Evolutionary conservation across 345 rosid species (phyloP).

Genomic region (Citrus unshiu): DNA sequence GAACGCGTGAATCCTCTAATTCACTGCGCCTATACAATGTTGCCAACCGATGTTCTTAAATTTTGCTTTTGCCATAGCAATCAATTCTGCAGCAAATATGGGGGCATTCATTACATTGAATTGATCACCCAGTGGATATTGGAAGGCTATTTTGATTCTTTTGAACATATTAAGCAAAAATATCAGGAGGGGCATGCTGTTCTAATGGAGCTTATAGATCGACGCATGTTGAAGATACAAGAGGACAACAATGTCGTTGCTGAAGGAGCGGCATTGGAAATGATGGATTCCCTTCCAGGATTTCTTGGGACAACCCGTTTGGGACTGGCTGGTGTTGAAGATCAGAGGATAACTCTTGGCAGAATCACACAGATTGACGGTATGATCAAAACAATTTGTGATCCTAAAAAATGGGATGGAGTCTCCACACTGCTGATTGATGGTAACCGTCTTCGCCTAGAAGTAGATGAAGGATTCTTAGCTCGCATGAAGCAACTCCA

Average conservation of each 20-base stretch:
- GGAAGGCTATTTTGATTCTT: slow-evolving; percentile 55
- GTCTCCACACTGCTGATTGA: slow-evolving; percentile 40
- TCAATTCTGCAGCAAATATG: slow-evolving; percentile 29
- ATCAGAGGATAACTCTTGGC: slow-evolving; percentile 27
- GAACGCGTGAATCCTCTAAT: slow-evolving; percentile 9
- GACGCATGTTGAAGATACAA: slow-evolving; percentile 43
- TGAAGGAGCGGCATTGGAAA: slow-evolving; percentile 27
- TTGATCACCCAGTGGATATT: slow-evolving; percentile 63
- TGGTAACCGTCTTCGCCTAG: slow-evolving; percentile 35
- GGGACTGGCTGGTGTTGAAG: slow-evolving; percentile 31
- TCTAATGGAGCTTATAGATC: slow-evolving; percentile 47
- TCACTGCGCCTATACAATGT: slow-evolving; percentile 21
- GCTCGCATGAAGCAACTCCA: slow-evolving; percentile 19
- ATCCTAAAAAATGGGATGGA: slow-evolving; percentile 11
- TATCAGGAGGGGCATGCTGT: slow-evolving; percentile 41
- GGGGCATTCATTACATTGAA: slow-evolving; percentile 43
- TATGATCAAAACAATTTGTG: slow-evolving; percentile 41
- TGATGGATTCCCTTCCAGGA: slow-evolving; percentile 32
- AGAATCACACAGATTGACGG: slow-evolving; percentile 42
- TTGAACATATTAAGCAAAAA: slow-evolving; percentile 33
- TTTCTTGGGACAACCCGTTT: slow-evolving; percentile 22
- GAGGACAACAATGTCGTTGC: slow-evolving; percentile 37
- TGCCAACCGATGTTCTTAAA: not conserved
- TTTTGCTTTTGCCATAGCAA: slow-evolving; percentile 54
- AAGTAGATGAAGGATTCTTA: slow-evolving; percentile 22